phyloP scores from a whole-genome alignment of 139 green algal species.

The Coccomyxa sp. region DNA sequence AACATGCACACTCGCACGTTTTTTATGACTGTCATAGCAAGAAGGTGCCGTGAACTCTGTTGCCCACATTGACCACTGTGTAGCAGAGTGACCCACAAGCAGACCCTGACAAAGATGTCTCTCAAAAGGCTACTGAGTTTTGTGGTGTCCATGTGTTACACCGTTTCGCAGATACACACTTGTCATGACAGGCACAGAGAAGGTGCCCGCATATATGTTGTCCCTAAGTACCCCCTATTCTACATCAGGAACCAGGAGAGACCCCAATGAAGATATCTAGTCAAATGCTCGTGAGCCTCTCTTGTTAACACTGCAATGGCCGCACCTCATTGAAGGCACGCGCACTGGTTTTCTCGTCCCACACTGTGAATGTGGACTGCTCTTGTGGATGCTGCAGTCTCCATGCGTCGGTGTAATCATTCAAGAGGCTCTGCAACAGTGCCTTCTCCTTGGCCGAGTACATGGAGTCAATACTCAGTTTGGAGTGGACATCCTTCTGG shows the following conservation, averaged over 20 bases:
- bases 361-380: conserved; percentile 49
- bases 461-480: conserved; percentile 18
- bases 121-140: background rate
- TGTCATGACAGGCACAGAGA: background rate
- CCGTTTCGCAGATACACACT: background rate
- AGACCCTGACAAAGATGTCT: background rate
- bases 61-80: no score
- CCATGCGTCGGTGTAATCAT: conserved; percentile 46
- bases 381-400: conserved; percentile 39
- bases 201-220: no score
- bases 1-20: no score
- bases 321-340: conserved; percentile 60
- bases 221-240: no score
- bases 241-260: no score
- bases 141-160: background rate
- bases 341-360: conserved; percentile 62
- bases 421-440: conserved; percentile 22
- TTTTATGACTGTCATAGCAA: no score
- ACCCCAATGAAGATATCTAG: no score
- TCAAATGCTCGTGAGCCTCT: no score
- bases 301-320: no score
- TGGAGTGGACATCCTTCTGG: conserved; percentile 40
- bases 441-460: conserved; percentile 35
- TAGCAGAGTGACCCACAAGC: no score
- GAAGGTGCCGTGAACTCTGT: no score